These are phyloP conservation scores for Vanrija pseudolonga DNA, from an alignment of 1,284 basidiomycete species.

Conservation along the genomic window DNA sequence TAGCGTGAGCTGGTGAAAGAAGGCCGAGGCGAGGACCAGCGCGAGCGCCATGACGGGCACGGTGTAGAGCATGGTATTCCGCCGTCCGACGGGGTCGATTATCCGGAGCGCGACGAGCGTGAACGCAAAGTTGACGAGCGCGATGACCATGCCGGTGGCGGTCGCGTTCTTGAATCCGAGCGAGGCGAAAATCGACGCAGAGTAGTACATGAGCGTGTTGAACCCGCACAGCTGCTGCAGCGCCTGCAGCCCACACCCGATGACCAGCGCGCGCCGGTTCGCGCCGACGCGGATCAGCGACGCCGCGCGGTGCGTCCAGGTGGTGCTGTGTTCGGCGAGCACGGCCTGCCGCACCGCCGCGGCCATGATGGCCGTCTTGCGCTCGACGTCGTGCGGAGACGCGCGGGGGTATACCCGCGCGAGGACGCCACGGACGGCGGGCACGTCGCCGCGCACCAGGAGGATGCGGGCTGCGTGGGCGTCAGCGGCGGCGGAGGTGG, in stretches of 20 bases:
- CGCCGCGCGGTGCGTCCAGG: constrained; percentile 57
- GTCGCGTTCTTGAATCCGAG: constrained; percentile 78
- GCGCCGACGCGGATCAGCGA: constrained; percentile 59
- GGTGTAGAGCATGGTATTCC: constrained; percentile 71
- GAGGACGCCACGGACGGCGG: constrained; percentile 57
- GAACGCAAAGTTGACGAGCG: constrained; percentile 75
- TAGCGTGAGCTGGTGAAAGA: constrained; percentile 69
- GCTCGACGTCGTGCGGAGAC: constrained; percentile 60
- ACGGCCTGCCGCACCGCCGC: constrained; percentile 57
- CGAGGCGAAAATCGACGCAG: constrained; percentile 70
- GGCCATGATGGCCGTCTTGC: constrained; percentile 61
- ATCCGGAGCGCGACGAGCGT: constrained; percentile 69
- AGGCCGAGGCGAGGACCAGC: constrained; percentile 64
- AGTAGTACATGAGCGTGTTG: constrained; percentile 66
- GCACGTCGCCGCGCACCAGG: constrained; percentile 57
- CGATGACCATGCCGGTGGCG: constrained; percentile 71
- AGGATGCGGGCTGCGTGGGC: constrained; percentile 64
- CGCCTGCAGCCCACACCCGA: constrained; percentile 74
- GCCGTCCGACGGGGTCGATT: constrained; percentile 72
- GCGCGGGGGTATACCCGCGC: constrained; percentile 65
- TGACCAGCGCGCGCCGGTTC: constrained; percentile 67
- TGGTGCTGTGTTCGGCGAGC: constrained; percentile 61
- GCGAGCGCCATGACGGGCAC: constrained; percentile 74
- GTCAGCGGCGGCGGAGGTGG: not conserved
- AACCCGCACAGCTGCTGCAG: constrained; percentile 78